Evolutionary conservation across 140 eudicot genomes (phyloP), one percentile per base, ranked within the genome.

Genomic region (Erigeron philadelphicus): DNA sequence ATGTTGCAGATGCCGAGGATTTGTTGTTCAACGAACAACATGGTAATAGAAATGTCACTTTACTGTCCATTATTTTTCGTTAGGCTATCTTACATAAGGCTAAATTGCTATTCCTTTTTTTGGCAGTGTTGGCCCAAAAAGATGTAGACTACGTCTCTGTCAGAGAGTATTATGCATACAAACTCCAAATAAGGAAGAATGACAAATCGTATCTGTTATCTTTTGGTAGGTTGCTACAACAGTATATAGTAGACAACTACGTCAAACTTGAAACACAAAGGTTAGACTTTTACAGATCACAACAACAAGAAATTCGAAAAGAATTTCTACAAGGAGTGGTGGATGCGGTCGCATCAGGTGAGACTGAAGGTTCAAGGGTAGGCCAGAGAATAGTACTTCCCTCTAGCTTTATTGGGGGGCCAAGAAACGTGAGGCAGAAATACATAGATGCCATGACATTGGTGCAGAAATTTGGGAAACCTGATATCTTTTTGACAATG

Each of bases 381-480:
- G 6, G 12, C 61, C 0, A 67, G 10, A 5, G 43, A 10, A 43
- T 64, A 2, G 15, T 64, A 0, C 5, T 64, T 3, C 70, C 43
- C 3, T 45, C 54, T 17, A 43, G 38, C 53, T 64, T 80, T 5
- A 23, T 68, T 9, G 80, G 80, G 1, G 12, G 76, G 0, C 80
- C 76, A 1, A 31, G 76, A 12, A 62, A 69, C 46, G 49, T 76
- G 76, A 43, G 47, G 8, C 40, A 6, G 0, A 19, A 62, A 9
- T 75, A 75, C 16, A 10, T 64, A 10, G 65, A 75, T 40, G 73
- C 70, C 8, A 43, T 75, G 61, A 11, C 63, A 8, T n/a, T 46
- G 17, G 80, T 75, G 4, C 74, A 48, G 8, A 45, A 68, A 18
- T 76, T 9, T 68, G 71, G 80, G 6, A 76, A 68, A 18, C 75